Conservation (phyloP, 768 basidiomycete species). For the Suillus occidentalis region DNA sequence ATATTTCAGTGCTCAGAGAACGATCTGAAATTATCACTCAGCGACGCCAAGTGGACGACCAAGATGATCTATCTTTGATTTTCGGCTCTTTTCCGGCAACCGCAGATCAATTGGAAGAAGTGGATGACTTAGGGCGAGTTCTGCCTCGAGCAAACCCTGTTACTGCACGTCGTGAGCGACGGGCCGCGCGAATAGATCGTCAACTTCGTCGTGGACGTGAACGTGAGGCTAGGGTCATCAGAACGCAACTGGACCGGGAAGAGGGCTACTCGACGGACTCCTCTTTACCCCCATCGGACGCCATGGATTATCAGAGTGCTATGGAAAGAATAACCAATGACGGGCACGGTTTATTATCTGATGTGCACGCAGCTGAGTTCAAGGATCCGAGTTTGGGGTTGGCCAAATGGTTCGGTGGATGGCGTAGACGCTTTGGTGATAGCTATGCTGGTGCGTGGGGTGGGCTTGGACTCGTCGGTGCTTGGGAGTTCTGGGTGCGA, state of each 20-base stretch:
- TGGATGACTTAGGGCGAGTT: constrained; percentile 63
- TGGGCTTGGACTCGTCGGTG: constrained; percentile 79
- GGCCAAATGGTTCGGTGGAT: constrained; percentile 61
- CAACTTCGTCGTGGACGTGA: constrained; percentile 43
- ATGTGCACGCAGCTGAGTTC: constrained; percentile 86
- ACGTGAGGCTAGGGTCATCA: constrained; percentile 27
- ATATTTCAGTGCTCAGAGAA: constrained; percentile 72
- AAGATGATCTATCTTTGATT: constrained; percentile 75
- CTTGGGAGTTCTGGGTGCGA: constrained; percentile 95
- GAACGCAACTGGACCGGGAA: constrained; percentile 34
- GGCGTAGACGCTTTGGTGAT: constrained; percentile 77
- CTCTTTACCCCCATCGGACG: constrained; percentile 63
- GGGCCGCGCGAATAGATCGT: constrained; percentile 57
- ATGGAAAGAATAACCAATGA: constrained; percentile 51
- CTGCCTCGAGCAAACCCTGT: constrained; percentile 47
- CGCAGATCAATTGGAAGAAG: constrained; percentile 39
- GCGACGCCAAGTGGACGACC: constrained; percentile 74
- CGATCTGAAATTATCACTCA: constrained; percentile 64
- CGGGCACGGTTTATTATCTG: constrained; percentile 62
- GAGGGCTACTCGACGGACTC: constrained; percentile 91
- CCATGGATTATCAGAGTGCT: constrained; percentile 67
- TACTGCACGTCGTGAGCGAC: constrained; percentile 51
- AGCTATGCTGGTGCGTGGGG: constrained; percentile 90
- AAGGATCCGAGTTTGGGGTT: constrained; percentile 75
- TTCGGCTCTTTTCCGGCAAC: constrained; percentile 51